phyloP scores from a whole-genome alignment of 495 filamentous ascomycete genomes.

The Neurospora terricola region DNA sequence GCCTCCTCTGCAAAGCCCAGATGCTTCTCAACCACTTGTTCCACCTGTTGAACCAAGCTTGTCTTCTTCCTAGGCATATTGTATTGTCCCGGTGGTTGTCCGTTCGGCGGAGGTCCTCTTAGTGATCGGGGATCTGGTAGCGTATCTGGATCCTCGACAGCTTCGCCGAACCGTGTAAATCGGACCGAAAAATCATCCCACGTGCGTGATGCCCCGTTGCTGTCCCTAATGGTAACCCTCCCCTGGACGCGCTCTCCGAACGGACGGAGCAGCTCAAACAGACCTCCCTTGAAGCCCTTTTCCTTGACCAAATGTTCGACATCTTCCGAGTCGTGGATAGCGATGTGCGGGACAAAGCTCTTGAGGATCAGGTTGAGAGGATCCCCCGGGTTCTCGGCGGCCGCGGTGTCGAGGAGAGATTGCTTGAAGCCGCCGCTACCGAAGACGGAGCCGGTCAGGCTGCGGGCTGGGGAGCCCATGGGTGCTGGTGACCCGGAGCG shows the following conservation, averaged over 20 bases:
- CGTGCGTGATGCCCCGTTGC: slow-evolving; percentile 64
- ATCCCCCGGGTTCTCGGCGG: slow-evolving; percentile 45
- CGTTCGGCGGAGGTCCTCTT: slow-evolving; percentile 17
- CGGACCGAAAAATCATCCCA: slow-evolving; percentile 88
- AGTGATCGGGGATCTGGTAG: slow-evolving; percentile 7
- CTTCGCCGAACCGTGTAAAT: slow-evolving; percentile 60
- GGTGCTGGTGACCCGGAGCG: slow-evolving; percentile 48
- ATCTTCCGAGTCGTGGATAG: slow-evolving; percentile 71
- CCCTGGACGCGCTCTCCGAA: slow-evolving; percentile 87
- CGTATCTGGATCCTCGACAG: slow-evolving; percentile 42
- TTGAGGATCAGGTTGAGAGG: slow-evolving; percentile 65
- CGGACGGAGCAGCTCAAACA: slow-evolving; percentile 76
- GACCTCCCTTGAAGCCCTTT: slow-evolving; percentile 75
- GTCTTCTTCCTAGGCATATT: slow-evolving; percentile 9
- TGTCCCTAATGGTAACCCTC: slow-evolving; percentile 84
- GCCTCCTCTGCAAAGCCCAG: slow-evolving; percentile 42
- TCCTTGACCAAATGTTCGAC: slow-evolving; percentile 68
- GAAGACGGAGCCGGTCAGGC: slow-evolving; percentile 37
- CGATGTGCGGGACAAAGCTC: slow-evolving; percentile 80
- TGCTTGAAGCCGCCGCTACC: slow-evolving; percentile 28
- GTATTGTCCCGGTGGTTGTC: slow-evolving; percentile 7
- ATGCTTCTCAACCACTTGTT: slow-evolving; percentile 43
- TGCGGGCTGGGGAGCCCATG: slow-evolving; percentile 44
- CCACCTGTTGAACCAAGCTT: slow-evolving; percentile 27
- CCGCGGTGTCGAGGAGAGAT: slow-evolving; percentile 38